These are phyloP conservation scores for Fusarium globosum DNA, from an alignment of 2,329 filamentous ascomycete species.

Conservation along the genomic window DNA sequence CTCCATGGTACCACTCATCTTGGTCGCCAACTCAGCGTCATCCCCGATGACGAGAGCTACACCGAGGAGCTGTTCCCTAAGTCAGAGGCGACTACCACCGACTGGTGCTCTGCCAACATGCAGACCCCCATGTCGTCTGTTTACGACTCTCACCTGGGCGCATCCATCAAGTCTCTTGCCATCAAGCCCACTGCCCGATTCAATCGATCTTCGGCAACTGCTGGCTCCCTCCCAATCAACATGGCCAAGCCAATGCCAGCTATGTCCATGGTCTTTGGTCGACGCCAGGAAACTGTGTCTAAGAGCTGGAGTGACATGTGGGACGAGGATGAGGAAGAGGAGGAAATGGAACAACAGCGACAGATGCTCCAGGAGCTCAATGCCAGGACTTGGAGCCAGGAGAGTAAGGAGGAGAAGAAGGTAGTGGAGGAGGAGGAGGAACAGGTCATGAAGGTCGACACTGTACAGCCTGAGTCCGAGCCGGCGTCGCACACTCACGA, in stretches of 20 bases:
- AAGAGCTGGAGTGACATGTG: slow-evolving; percentile 99
- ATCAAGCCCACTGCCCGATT: slow-evolving; percentile 57
- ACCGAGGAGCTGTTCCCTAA: slow-evolving; percentile 86
- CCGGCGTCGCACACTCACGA: slow-evolving; percentile 41
- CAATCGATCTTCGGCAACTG: slow-evolving; percentile 66
- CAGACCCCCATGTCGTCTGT: slow-evolving; percentile 86
- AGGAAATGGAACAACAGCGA: slow-evolving; percentile 68
- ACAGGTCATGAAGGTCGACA: slow-evolving; percentile 34
- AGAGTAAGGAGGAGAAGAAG: slow-evolving; percentile 63
- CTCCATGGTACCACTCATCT: slow-evolving; percentile 80
- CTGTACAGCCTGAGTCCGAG: slow-evolving; percentile 28
- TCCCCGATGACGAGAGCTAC: slow-evolving; percentile 83
- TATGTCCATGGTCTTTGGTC: slow-evolving; percentile 83
- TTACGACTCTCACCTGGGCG: slow-evolving; percentile 82
- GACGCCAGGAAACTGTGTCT: slow-evolving; percentile 81
- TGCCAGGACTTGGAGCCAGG: slow-evolving; percentile 82
- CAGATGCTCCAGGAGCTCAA: slow-evolving; percentile 71
- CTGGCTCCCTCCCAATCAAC: slow-evolving; percentile 80
- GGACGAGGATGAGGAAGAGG: slow-evolving; percentile 87
- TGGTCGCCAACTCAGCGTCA: slow-evolving; percentile 87
- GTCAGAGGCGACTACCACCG: slow-evolving; percentile 75
- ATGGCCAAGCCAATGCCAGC: slow-evolving; percentile 81
- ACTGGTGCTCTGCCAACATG: slow-evolving; percentile 82
- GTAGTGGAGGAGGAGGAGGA: slow-evolving; percentile 27
- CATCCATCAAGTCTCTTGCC: slow-evolving; percentile 81